Base-by-base conservation (phyloP, 164 flowering plant genomes). In the Sextonia rubra region DNA sequence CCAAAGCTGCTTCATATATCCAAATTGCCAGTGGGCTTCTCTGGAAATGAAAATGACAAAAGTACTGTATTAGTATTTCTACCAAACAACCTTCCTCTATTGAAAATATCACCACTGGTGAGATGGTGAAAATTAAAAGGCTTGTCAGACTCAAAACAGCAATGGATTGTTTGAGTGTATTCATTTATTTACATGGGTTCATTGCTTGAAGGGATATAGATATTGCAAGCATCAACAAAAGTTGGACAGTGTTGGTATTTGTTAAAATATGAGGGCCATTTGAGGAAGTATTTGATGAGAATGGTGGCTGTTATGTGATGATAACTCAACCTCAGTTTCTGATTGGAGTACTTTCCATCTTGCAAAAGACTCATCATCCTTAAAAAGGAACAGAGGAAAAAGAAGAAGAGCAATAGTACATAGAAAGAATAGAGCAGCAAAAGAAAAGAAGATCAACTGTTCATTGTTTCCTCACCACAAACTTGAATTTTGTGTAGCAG, bases 401-500 rank as follows among this genome's bases (percentile, higher is more conserved):
- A 52, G 58, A 52, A 52, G 15, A 3, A 17, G 18, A 52, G 17
- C 3, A 52, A 66, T 32, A 49, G 44, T 66, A 22, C 6, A 4
- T 5, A 26, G 44, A 32, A 14, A 69, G 4, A 64, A 60, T 44
- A 24, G 22, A 24, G 67, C 18, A 75, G 71, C 65, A 72, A 76
- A 77, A 75, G 64, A 69, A 70, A 52, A 44, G 12, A 56, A 24
- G 65, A 61, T 17, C 49, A 12, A 24, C 30, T 72, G n/a, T 37
- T 65, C 71, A 63, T 58, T 60, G 27, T 60, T 49, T 62, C 58
- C 48, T 63, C 75, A 62, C 69, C 68, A 26, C 70, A 52, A 65
- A 25, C 66, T 62, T 73, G 55, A 63, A 55, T 22, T 69, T 27
- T 52, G 71, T 55, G 65, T 27, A 52, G 60, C 48, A 11, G 25